Base-by-base conservation (phyloP, 1,284 basidiomycete genomes). In the Moniliophthora roreri region DNA sequence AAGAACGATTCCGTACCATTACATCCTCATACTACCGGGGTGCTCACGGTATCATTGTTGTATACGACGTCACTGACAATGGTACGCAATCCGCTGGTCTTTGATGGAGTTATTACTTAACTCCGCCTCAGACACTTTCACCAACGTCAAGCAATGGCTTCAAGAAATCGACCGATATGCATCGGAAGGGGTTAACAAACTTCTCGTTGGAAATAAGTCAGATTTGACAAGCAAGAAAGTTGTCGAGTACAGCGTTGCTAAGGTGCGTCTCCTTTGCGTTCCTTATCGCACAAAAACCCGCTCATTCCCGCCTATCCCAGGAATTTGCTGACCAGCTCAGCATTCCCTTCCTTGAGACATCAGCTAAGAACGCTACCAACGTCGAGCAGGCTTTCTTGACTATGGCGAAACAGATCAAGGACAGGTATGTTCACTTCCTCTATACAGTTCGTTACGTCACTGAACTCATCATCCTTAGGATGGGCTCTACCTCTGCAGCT, bases 301-400 rank as follows among this genome's bases (percentile, higher is more conserved):
- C 11, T 20, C 10, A n/a, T 57, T 47, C 50, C 44, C 42, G 44
- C 32, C 24, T 4, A 46, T 16, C 2, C 8, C 65, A 94, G 87
- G 94, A 97, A 78, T 95, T 99, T 63, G 94, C 97, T 49, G 93
- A 98, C 69, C 94, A 98, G 70, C 80, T 99, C 56, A 83, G 82
- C 63, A 95, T 99, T 60, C 91, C 93, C 28, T 99, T 98, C 90
- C 82, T 99, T 66, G 97, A 99, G 79, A 99, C 97, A 15, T 98
- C 95, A 13, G 97, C 97, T 50, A 99, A 99, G 91, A 94, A 94
- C 66, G 94, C 96, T 50, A 93, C 94, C 58, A 98, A 98, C 66
- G 97, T 99, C 59, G 97, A 99, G 73, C 95, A 99, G 71, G 97
- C 97, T 16, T 99, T 99, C 86, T 87, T 99, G 83, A 96, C 94